These are phyloP conservation scores for Zymoseptoria passerinii DNA, from an alignment of 2,329 filamentous ascomycete species.

Conservation along the genomic window DNA sequence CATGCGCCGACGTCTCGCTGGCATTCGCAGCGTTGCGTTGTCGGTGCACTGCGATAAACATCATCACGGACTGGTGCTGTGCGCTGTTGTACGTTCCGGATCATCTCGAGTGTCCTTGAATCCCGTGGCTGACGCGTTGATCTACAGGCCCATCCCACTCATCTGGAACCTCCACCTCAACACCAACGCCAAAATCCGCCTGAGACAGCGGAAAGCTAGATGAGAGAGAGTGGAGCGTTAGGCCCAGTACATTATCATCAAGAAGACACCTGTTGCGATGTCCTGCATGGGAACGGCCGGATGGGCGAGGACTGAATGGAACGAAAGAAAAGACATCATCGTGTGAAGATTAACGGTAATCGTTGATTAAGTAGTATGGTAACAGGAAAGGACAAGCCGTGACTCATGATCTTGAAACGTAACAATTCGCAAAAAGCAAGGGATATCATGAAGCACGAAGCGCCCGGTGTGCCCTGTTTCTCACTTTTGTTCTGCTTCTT, in stretches of 20 bases:
- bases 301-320: too few species aligned
- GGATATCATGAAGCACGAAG: background rate
- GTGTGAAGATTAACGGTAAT: too few species aligned
- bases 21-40: too few species aligned
- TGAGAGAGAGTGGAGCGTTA: too few species aligned
- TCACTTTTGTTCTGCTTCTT: background rate
- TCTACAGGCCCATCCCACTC: slow-evolving; percentile 32
- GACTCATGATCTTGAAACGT: background rate
- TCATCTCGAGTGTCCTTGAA: background rate
- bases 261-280: too few species aligned
- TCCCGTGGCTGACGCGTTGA: background rate
- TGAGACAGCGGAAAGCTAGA: too few species aligned
- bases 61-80: slow-evolving; percentile 31
- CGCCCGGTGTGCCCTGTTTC: background rate
- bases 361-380: background rate
- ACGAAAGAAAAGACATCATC: too few species aligned
- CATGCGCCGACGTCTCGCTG: too few species aligned
- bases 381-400: background rate
- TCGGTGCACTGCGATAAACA: slow-evolving; percentile 33
- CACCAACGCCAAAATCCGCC: slow-evolving; percentile 33
- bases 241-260: too few species aligned
- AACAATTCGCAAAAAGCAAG: background rate
- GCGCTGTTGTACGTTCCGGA: slow-evolving; percentile 23
- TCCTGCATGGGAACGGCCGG: too few species aligned
- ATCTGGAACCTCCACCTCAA: slow-evolving; percentile 38